Evolutionary conservation across 208 protist genomes (phyloP).

Genomic region (Wallacemonas sp.): DNA sequence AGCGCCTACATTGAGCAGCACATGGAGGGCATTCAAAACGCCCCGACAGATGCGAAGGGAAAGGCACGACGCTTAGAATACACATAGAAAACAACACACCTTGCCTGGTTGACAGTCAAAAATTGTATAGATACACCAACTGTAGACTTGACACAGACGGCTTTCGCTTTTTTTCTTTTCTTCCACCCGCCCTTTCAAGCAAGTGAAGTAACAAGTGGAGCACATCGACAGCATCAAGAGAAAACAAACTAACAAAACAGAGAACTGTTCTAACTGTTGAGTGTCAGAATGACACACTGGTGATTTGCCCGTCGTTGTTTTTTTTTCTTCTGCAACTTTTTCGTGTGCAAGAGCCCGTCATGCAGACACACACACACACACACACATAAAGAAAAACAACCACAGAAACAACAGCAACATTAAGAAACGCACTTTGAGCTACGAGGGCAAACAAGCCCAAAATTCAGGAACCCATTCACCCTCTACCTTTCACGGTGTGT

Average conservation of each 20-base stretch:
- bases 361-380: not conserved
- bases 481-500: too few species aligned
- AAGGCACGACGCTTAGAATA: slow-evolving; percentile 36
- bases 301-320: too few species aligned
- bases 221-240: not conserved
- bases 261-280: too few species aligned
- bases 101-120: too few species aligned
- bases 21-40: slow-evolving; percentile 27
- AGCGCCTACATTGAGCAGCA: slow-evolving; percentile 34
- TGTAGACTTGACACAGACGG: too few species aligned
- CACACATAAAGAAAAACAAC: not conserved
- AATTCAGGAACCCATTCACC: too few species aligned
- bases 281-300: too few species aligned
- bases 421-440: too few species aligned
- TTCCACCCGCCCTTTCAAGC: not conserved
- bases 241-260: too few species aligned
- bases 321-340: not conserved
- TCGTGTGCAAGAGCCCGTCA: not conserved
- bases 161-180: not conserved
- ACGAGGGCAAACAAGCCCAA: too few species aligned
- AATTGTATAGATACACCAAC: too few species aligned
- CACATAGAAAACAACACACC: too few species aligned
- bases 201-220: not conserved
- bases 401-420: not conserved
- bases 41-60: slow-evolving; percentile 2